Conservation (phyloP, 2,329 filamentous ascomycete species). For the Fusarium sp. region DNA sequence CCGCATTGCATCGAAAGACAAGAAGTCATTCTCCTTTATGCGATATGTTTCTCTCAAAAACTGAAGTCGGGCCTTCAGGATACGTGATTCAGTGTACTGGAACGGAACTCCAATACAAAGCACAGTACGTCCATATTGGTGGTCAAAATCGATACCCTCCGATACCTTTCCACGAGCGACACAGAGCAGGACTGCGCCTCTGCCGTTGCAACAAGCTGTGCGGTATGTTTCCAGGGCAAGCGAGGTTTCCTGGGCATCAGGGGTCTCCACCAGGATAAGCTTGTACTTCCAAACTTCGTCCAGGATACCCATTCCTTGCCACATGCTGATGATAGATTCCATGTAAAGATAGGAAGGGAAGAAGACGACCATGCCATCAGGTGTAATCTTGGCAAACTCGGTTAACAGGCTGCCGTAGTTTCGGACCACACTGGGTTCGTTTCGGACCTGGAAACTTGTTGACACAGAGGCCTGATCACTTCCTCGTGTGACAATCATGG, state of each 20-base stretch:
- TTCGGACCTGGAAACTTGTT: conserved; percentile 93
- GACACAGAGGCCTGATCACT: conserved; percentile 94
- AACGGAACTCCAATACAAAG: conserved; percentile 97
- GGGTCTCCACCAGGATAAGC: conserved; percentile 95
- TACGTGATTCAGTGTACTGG: conserved; percentile 97
- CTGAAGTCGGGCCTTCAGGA: conserved; percentile 93
- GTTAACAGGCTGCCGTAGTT: conserved; percentile 95
- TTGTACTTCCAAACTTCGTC: conserved; percentile 99
- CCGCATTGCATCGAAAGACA: conserved; percentile 99
- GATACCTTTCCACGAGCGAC: conserved; percentile 97
- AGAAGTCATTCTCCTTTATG: conserved; percentile 95
- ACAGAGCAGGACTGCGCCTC: conserved; percentile 91
- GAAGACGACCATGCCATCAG: conserved; percentile 98
- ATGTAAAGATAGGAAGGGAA: conserved; percentile 99
- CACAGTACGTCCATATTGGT: conserved; percentile 96
- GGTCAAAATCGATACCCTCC: conserved; percentile 98
- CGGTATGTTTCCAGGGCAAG: conserved; percentile 96
- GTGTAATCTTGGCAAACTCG: conserved; percentile 95
- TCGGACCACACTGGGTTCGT: conserved; percentile 94
- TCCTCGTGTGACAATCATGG: conserved; percentile 96
- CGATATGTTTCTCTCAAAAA: conserved; percentile 97
- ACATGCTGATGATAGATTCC: conserved; percentile 99
- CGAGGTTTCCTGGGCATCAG: conserved; percentile 96
- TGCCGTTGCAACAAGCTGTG: conserved; percentile 96
- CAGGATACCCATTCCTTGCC: conserved; percentile 98